phyloP scores from a whole-genome alignment of 1,139 yeast genomes.

The Diutina rugosa region DNA sequence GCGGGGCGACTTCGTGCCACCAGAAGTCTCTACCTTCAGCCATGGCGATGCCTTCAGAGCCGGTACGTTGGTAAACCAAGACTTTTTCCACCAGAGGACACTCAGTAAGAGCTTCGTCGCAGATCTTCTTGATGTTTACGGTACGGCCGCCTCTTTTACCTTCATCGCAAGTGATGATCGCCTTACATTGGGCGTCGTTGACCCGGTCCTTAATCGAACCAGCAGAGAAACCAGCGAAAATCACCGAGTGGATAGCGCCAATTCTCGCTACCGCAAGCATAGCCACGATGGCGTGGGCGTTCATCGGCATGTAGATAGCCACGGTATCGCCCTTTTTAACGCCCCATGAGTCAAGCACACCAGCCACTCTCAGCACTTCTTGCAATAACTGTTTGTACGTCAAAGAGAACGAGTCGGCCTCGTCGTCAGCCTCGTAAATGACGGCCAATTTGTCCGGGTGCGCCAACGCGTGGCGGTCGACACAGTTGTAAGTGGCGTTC shows the following conservation, averaged over 20 bases:
- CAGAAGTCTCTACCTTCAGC: conserved; percentile 77
- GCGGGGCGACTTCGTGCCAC: conserved; percentile 83
- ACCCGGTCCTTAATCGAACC: conserved; percentile 90
- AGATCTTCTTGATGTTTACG: conserved; percentile 82
- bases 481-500: conserved; percentile 91
- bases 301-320: conserved; percentile 95
- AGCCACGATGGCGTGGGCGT: conserved; percentile 87
- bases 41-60: conserved; percentile 52
- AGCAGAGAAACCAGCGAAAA: conserved; percentile 93
- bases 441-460: conserved; percentile 84
- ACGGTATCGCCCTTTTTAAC: conserved; percentile 90
- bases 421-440: conserved; percentile 93
- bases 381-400: conserved; percentile 81
- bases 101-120: conserved; percentile 77
- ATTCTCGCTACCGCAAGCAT: conserved; percentile 90
- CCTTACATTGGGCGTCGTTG: conserved; percentile 77
- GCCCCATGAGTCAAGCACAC: conserved; percentile 78
- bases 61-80: conserved; percentile 80
- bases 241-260: conserved; percentile 94
- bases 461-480: conserved; percentile 85
- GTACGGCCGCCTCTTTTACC: conserved; percentile 95
- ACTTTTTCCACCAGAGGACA: conserved; percentile 78
- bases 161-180: conserved; percentile 90
- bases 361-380: conserved; percentile 83
- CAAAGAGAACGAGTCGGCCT: conserved; percentile 55